Evolutionary conservation across 257 asterid species (phyloP), one percentile per base, ranked within the genome.

Genomic region (Eustoma russellianum): DNA sequence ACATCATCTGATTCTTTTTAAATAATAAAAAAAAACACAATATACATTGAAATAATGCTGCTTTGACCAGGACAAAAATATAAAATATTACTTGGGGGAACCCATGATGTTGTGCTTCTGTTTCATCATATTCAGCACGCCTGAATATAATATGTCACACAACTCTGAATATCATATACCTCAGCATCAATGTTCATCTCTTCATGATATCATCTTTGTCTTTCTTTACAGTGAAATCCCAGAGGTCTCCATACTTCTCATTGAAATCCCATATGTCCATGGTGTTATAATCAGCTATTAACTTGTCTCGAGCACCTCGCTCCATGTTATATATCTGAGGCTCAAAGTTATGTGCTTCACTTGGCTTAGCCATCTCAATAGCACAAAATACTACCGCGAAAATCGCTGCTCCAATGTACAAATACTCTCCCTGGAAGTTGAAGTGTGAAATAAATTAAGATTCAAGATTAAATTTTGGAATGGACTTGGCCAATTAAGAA

Each of bases 241-340:
- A 85, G 5, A 88, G 33, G 46, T 88, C 97, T 0, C 88, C 91
- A 49, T 85, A 88, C 54, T 88, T 88, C 79, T 85, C 83, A 51
- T 85, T 88, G 77, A 88, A 88, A 58, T 88, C 97, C 95, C 97
- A 88, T 13, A 80, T 77, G 57, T 82, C 83, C 97, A 88, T 88
- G 6, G 94, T 74, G 77, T 88, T 88, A 65, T 88, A 88, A 62
- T 88, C 91, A 0, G 85, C 64, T 49, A 88, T 88, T 52, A 88
- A 63, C 83, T 88, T 85, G 63, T 88, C 95, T 0, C 97, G 84
- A 1, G 86, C 85, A 13, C 94, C 95, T 70, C 94, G 70, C 62
- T 88, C 97, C 94, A 88, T 85, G 48, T 75, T 82, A 63, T 88
- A 88, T 65, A 88, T 88, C 65, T 85, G 91, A 55, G 97, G 97